Evolutionary conservation across 768 basidiomycete species (phyloP), one percentile per base, ranked within the genome.

Genomic region (Strobilomyces confusus): DNA sequence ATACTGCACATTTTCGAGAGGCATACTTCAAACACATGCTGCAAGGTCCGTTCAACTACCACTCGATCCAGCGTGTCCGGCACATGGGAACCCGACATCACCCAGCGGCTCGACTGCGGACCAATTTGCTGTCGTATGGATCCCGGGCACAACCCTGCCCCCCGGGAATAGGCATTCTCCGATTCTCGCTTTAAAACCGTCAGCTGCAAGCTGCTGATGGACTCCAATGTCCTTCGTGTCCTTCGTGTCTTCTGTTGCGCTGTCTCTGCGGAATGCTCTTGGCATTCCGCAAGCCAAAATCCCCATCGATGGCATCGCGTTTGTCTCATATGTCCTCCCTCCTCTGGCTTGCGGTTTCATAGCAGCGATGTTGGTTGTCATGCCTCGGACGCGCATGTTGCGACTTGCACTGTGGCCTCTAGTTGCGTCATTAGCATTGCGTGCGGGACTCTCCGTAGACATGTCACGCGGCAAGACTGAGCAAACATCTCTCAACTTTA

Each of bases 301-400:
- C 2, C 44, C 29, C 14, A 19, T 52, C 30, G 30, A 52, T 17
- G 8, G 30, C 26, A 23, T 3, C 17, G 13, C 23, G n/a, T 41
- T 52, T 23, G 32, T 41, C 4, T 41, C n/a, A 11, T 52, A 52
- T 42, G 30, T 41, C 23, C 45, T 46, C 23, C 51, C 51, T n/a
- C 36, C 22, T 2, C 4, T 38, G 14, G 36, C 30, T 38, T 45
- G 51, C 44, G 12, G 19, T 13, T 20, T 52, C 9, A 22, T 29
- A 15, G 38, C 19, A 26, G 52, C 45, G 9, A 2, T 46, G 8
- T 25, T 52, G 26, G 51, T 20, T 2, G 37, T 52, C n/a, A 36
- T 22, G 3, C 37, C 44, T 17, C 38, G 41, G 5, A 41, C 44
- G 9, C 45, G 38, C 14, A 9, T 20, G 4, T 1, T 33, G 8